phyloP scores from a whole-genome alignment of 1,284 basidiomycete genomes.

The Porogramme epimiltina region DNA sequence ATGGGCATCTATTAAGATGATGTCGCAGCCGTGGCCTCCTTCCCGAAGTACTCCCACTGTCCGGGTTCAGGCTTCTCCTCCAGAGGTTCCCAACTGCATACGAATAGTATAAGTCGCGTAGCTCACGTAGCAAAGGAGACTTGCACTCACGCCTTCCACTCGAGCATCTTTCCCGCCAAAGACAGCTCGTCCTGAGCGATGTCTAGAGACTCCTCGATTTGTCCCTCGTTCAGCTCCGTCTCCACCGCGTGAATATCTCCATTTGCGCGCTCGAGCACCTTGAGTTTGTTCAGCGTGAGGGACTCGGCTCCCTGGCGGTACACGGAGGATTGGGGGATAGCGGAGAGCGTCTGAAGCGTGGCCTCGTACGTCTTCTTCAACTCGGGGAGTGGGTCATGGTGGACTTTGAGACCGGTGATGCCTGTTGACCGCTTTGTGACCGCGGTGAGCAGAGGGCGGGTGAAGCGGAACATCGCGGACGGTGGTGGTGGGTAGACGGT shows the following conservation, averaged over 20 bases:
- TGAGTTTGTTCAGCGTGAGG: constrained; percentile 82
- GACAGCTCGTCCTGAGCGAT: constrained; percentile 85
- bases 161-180: constrained; percentile 83
- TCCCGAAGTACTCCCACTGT: constrained; percentile 86
- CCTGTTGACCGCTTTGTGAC: constrained; percentile 78
- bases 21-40: constrained; percentile 45
- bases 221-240: constrained; percentile 72
- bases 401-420: constrained; percentile 74
- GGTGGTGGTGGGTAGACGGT: constrained; percentile 12
- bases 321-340: constrained; percentile 80
- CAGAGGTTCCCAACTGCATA: constrained; percentile 81
- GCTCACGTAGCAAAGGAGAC: neutral
- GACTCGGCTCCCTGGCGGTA: constrained; percentile 93
- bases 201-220: constrained; percentile 83
- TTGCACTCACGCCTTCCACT: constrained; percentile 92
- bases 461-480: constrained; percentile 72
- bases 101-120: constrained; percentile 1
- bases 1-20: constrained; percentile 19
- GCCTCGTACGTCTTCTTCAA: constrained; percentile 78
- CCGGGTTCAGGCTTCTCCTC: constrained; percentile 79
- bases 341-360: constrained; percentile 73
- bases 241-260: constrained; percentile 72
- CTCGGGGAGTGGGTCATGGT: constrained; percentile 79
- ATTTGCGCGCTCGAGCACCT: constrained; percentile 69
- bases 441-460: constrained; percentile 70